Conservation (phyloP, 2,329 filamentous ascomycete species). For the Boeremia lycopersici region DNA sequence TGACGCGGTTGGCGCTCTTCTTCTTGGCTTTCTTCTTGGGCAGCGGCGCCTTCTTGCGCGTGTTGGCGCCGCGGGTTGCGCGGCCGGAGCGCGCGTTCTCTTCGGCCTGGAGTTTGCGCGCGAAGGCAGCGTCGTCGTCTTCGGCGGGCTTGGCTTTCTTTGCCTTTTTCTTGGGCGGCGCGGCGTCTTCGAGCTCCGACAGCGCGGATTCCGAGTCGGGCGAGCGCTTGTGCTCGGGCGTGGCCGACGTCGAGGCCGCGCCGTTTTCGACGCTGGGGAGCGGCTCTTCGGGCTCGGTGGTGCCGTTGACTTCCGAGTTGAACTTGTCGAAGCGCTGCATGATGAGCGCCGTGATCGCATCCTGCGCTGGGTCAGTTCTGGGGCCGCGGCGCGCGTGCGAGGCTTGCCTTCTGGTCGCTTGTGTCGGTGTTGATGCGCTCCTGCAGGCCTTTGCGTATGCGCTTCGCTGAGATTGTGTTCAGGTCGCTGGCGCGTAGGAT, state of each 20-base stretch:
- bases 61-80: constrained; percentile 75
- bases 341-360: constrained; percentile 55
- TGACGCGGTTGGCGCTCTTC: constrained; percentile 73
- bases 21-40: constrained; percentile 75
- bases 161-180: constrained; percentile 57
- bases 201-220: constrained; percentile 48
- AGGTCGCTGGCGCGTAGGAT: constrained; percentile 67
- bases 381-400: constrained; percentile 3
- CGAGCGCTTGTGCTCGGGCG: constrained; percentile 50
- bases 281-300: constrained; percentile 40
- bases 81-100: constrained; percentile 74
- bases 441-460: constrained; percentile 68
- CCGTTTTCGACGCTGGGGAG: constrained; percentile 48
- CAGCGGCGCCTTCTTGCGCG: constrained; percentile 56
- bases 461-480: constrained; percentile 68
- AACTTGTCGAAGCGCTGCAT: constrained; percentile 58
- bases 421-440: constrained; percentile 66
- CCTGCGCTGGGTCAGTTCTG: constrained; percentile 39
- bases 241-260: constrained; percentile 34
- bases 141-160: constrained; percentile 74
- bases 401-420: constrained; percentile 63
- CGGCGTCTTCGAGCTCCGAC: constrained; percentile 49
- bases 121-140: constrained; percentile 83
- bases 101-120: constrained; percentile 87
- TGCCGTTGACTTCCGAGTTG: constrained; percentile 43